phyloP scores from a whole-genome alignment of 345 rosid genomes.

The Cardiospermum halicacabum region DNA sequence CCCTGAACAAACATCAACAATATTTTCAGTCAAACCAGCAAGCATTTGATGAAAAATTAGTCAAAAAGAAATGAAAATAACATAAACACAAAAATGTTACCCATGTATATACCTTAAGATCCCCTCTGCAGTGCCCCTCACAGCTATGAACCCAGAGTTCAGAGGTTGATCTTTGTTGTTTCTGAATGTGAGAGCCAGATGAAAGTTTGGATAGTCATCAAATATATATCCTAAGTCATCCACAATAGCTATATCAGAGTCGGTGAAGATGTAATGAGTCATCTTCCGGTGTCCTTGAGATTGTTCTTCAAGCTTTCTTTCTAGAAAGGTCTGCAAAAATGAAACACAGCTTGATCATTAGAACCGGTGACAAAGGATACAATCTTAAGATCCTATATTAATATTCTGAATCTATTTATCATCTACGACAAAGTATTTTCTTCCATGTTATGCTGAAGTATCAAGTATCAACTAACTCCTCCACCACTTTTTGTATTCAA shows the following conservation, averaged over 20 bases:
- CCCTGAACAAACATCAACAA: too few relatives aligned
- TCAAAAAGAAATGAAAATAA: neutral
- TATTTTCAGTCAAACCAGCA: too few relatives aligned
- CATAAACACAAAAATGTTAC: neutral
- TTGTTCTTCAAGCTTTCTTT: conserved; percentile 47
- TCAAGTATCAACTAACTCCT: neutral
- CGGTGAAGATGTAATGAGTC: conserved; percentile 75
- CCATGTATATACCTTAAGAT: conserved; percentile 49
- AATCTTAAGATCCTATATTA: neutral
- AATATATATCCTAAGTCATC: conserved; percentile 64
- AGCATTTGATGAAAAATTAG: neutral
- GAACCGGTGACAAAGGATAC: neutral
- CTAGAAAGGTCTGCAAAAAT: conserved; percentile 57
- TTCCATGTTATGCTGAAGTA: neutral
- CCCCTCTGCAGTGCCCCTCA: conserved; percentile 79
- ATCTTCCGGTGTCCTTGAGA: conserved; percentile 28
- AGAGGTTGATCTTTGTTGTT: conserved; percentile 93
- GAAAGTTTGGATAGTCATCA: conserved; percentile 49
- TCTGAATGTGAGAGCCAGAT: conserved; percentile 84
- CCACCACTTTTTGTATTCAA: neutral
- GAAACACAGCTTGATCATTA: conserved; percentile 11
- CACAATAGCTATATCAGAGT: conserved; percentile 83
- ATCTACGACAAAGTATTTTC: neutral
- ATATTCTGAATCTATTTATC: neutral
- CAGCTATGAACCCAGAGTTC: conserved; percentile 93